A percentile compares a stretch with the other conserved stretches of the same genome.
These are phyloP conservation scores for Leccinum disarticulatum DNA, from an alignment of 768 basidiomycete species.

Conservation along the genomic window DNA sequence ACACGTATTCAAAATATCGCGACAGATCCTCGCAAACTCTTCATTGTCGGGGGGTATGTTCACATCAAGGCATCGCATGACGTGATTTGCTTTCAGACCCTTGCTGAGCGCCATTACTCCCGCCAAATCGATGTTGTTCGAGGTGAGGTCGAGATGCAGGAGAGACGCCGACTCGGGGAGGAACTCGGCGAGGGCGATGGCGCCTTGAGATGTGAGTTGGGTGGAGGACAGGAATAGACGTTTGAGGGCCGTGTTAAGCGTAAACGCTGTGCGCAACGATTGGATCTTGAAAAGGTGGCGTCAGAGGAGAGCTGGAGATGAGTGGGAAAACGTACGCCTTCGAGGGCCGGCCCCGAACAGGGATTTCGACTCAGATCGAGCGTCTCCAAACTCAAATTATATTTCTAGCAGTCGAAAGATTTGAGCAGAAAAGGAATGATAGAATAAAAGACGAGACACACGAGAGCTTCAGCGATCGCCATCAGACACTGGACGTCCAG, in stretches of 20 bases:
- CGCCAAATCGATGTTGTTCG: constrained; percentile 80
- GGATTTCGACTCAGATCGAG: constrained; percentile 93
- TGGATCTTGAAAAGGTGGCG: constrained; percentile 52
- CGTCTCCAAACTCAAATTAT: constrained; percentile 90
- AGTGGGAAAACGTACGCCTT: constrained; percentile 65
- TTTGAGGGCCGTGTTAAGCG: constrained; percentile 87
- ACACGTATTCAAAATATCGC: constrained; percentile 88
- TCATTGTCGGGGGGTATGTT: constrained; percentile 87
- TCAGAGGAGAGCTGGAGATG: background rate
- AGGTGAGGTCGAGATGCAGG: constrained; percentile 88
- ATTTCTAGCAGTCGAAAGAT: constrained; percentile 61
- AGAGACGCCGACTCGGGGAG: constrained; percentile 86
- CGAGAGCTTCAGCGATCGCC: constrained; percentile 89
- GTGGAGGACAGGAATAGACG: constrained; percentile 89
- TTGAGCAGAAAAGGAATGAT: background rate
- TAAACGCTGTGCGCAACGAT: constrained; percentile 90
- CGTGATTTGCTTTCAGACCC: constrained; percentile 79
- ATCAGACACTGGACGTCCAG: constrained; percentile 81
- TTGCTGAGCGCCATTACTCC: constrained; percentile 91
- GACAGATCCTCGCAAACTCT: constrained; percentile 79
- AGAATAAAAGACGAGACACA: constrained; percentile 36
- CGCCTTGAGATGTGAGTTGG: constrained; percentile 74
- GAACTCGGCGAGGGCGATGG: constrained; percentile 95
- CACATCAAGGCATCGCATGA: constrained; percentile 90
- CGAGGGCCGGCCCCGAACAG: constrained; percentile 83